Conservation (phyloP, 2,329 filamentous ascomycete genomes). For the Sclerotinia glacialis region DNA sequence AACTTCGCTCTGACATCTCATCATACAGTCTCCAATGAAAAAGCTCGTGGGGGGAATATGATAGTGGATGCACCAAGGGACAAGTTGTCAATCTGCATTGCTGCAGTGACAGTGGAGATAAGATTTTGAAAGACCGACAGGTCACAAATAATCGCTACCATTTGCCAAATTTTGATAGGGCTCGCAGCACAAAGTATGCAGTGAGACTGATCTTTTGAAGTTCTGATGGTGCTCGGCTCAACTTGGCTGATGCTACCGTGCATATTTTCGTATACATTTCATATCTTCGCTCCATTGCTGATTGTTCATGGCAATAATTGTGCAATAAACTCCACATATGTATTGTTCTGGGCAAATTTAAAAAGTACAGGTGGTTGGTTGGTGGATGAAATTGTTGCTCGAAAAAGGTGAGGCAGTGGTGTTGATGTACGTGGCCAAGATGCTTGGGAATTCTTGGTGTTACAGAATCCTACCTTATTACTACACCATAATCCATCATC, state of each 20-base stretch:
- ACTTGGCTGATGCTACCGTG: not conserved
- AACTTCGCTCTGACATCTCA: not conserved
- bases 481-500: not conserved
- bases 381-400: constrained; percentile 8
- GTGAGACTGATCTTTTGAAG: constrained; percentile 8
- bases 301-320: not conserved
- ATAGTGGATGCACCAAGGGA: constrained; percentile 4
- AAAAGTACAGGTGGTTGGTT: constrained; percentile 9
- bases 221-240: not conserved
- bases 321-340: constrained; percentile 1
- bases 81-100: constrained; percentile 4
- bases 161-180: not conserved
- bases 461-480: constrained; percentile 2
- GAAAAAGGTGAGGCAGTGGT: constrained; percentile 2
- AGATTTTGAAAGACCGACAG: constrained; percentile 6
- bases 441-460: constrained; percentile 16
- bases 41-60: not conserved
- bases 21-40: constrained; percentile 7
- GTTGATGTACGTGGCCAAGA: constrained; percentile 15
- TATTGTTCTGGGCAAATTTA: not conserved
- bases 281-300: not conserved
- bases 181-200: constrained; percentile 1
- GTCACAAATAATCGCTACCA: not conserved
- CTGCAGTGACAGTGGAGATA: constrained; percentile 11
- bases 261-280: constrained; percentile 3